Evolutionary conservation across 2,329 filamentous ascomycete species (phyloP).

Genomic region (Scedosporium dehoogii): DNA sequence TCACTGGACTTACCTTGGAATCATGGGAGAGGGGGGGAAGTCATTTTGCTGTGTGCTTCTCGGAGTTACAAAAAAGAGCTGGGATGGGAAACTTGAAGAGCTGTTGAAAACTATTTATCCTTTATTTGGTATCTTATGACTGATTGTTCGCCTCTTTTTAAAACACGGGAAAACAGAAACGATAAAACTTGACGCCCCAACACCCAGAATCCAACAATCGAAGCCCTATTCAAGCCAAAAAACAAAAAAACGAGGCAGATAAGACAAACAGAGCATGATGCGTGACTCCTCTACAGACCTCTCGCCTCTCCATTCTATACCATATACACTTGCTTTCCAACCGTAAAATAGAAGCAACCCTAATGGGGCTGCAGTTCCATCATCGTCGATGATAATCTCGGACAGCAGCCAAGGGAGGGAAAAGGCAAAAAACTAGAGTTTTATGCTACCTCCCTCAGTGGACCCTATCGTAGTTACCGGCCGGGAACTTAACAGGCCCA

Average conservation of each 20-base stretch:
- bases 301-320: background rate
- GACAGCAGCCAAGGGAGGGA: background rate
- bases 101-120: background rate
- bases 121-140: slow-evolving; percentile 6
- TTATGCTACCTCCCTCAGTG: background rate
- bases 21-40: too few species aligned
- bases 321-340: background rate
- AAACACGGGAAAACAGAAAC: background rate
- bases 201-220: slow-evolving; percentile 4
- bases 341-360: background rate
- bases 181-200: slow-evolving; percentile 3
- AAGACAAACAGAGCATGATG: background rate
- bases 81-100: too few species aligned
- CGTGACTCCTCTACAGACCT: background rate
- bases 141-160: background rate
- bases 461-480: slow-evolving; percentile 43
- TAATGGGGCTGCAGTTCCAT: background rate
- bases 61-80: slow-evolving; percentile 3
- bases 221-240: background rate
- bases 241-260: background rate
- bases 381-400: background rate
- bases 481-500: slow-evolving; percentile 43
- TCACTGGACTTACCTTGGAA: too few species aligned
- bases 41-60: too few species aligned
- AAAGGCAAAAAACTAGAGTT: background rate